Base-by-base conservation (phyloP, 2,329 filamentous ascomycete species). In the Pyrenophora graminea region DNA sequence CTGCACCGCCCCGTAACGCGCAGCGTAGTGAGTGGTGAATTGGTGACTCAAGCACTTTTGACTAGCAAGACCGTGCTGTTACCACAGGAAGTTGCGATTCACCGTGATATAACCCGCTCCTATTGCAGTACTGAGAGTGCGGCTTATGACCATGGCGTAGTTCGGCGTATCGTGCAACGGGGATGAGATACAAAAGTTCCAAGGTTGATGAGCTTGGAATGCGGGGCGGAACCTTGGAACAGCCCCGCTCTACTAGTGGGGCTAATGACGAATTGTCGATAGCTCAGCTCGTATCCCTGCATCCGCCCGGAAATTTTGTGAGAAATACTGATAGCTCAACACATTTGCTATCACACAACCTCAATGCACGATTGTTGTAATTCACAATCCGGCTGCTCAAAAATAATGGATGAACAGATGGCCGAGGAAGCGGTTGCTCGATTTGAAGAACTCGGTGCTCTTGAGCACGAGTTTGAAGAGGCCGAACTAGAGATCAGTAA, bases 381-480 rank as follows among this genome's bases (percentile, higher is more conserved):
- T 17, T 37, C 36, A 25, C 23, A 15, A 23, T 10, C 13, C 25
- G 37, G 48, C 36, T 40, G 40, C 21, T 43, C 36, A 9, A 19
- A 31, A 43, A 64, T 50, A 17, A 72, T 72, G 67, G 57, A 59
- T 36, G 38, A 48, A 3, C 47, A 62, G 33, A 47, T 31, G 9
- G 47, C 60, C 1, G 68, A 71, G 48, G 65, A 70, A 54, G 48
- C 70, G 25, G 43, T 59, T 19, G 70, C 65, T 15, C 58, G 62
- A 4, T 92, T 90, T 74, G 88, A 91, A 74, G 84, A 93, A 72
- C 85, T 97, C 59, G 83, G 85, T 51, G 82, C 87, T 50, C 80
- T 97, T 58, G 90, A 96, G 79, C 82, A 85, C 62, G 88, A 95
- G 58, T 96, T 96, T 67, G 86, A 92, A 53, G 85, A 92, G 65